Evolutionary conservation across 208 protist species (phyloP).

Genomic region (Trypanosoma cruzi): DNA sequence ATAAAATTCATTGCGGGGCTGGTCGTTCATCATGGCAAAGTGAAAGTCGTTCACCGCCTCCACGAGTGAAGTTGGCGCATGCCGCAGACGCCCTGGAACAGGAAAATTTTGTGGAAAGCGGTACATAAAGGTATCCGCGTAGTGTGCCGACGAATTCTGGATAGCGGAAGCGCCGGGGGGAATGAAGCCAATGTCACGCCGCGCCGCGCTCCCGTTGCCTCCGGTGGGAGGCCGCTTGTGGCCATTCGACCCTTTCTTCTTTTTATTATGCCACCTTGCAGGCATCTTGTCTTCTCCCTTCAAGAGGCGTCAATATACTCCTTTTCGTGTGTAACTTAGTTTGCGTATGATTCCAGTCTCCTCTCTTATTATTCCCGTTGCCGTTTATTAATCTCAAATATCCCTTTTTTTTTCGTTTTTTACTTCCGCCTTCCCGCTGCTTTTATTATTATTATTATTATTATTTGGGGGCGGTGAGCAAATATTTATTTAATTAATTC

Average conservation of each 20-base stretch:
- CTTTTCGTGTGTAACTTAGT: too few relatives aligned
- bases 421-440: too few relatives aligned
- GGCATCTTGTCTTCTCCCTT: conserved; percentile 4
- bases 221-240: neutral
- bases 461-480: too few relatives aligned
- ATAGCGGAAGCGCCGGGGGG: conserved; percentile 21
- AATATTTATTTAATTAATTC: too few relatives aligned
- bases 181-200: conserved; percentile 27
- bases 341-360: too few relatives aligned
- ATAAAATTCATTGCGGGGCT: conserved; percentile 90
- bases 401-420: too few relatives aligned
- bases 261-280: conserved; percentile 10
- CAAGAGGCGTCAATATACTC: too few relatives aligned
- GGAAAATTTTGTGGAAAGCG: conserved; percentile 74
- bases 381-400: too few relatives aligned
- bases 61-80: conserved; percentile 64
- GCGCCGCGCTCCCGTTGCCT: conserved; percentile 11
- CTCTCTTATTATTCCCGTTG: too few relatives aligned
- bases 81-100: conserved; percentile 68
- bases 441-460: too few relatives aligned
- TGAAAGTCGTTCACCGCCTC: conserved; percentile 95
- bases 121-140: conserved; percentile 57
- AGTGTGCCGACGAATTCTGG: neutral
- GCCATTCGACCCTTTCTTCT: conserved; percentile 1
- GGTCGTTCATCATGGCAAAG: conserved; percentile 95